A percentile compares a stretch with the other conserved stretches of the same genome.
Evolutionary conservation across 75 land plant genomes (phyloP).

Genomic region (Cryptomeria japonica): DNA sequence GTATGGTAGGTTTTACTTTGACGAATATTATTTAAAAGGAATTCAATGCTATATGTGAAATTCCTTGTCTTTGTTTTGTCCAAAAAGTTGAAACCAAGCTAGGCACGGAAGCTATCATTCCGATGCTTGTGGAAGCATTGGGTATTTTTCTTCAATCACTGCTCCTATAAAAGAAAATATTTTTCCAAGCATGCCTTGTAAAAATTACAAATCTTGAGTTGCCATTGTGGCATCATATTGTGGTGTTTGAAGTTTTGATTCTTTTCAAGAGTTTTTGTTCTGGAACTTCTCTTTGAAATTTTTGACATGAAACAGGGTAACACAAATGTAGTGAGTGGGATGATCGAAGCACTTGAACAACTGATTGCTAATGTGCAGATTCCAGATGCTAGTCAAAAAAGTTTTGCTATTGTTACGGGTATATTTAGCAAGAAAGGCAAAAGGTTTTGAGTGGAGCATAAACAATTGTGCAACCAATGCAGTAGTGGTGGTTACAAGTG

Average conservation of each 20-base stretch:
- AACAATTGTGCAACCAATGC: constrained; percentile 90
- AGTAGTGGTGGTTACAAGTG: constrained; percentile 85
- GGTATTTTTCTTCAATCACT: no score
- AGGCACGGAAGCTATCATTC: no score
- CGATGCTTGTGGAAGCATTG: no score
- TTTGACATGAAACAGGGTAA: constrained; percentile 69
- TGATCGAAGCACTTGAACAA: background rate
- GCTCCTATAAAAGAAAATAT: no score
- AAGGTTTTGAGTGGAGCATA: constrained; percentile 93
- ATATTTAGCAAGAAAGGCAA: constrained; percentile 94
- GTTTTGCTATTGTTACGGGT: constrained; percentile 86
- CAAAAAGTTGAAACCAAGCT: no score
- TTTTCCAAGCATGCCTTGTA: constrained; percentile 86
- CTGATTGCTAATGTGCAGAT: constrained; percentile 24
- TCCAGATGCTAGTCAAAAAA: constrained; percentile 87
- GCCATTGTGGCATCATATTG: constrained; percentile 93
- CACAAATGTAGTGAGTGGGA: background rate
- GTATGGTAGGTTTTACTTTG: no score
- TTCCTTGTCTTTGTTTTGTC: no score
- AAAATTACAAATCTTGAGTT: constrained; percentile 74
- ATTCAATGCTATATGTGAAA: no score
- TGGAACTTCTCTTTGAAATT: constrained; percentile 87
- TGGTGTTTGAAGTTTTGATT: constrained; percentile 92
- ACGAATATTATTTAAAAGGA: no score
- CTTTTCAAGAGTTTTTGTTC: constrained; percentile 97